Percentiles rank a stretch among this genome's conserved stretches.
Evolutionary conservation across 176 grass and related monocot species (phyloP).

Genomic region (Eragrostis nindensis): DNA sequence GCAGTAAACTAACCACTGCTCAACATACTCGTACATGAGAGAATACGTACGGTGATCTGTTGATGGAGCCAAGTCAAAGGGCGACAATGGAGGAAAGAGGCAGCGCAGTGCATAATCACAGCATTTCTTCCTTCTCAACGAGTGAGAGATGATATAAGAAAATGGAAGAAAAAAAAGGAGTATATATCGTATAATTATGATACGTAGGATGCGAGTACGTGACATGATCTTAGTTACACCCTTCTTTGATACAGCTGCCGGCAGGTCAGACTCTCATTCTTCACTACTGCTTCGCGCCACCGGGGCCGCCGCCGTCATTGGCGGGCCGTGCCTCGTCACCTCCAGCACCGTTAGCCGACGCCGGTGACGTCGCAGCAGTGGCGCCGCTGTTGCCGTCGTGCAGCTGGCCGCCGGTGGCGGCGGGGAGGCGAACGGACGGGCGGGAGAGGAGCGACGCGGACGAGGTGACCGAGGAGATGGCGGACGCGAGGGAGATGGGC

Average conservation of each 20-base stretch:
- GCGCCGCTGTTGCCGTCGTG: not conserved
- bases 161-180: not conserved
- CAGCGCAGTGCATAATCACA: not conserved
- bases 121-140: not conserved
- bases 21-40: not conserved
- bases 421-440: not conserved
- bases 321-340: not conserved
- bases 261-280: not conserved
- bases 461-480: conserved; percentile 82
- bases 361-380: not conserved
- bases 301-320: not conserved
- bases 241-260: not conserved
- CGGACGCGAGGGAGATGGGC: conserved; percentile 96
- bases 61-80: not conserved
- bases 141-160: too few relatives aligned
- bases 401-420: not conserved
- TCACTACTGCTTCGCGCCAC: conserved; percentile 4
- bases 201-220: not conserved
- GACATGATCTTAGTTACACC: conserved; percentile 8
- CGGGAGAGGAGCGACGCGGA: conserved; percentile 59
- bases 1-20: not conserved
- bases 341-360: not conserved
- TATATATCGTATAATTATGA: not conserved
- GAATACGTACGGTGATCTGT: not conserved
- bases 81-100: not conserved